phyloP scores from a whole-genome alignment of 805 yeast genomes.

The Myxozyma sirexii region DNA sequence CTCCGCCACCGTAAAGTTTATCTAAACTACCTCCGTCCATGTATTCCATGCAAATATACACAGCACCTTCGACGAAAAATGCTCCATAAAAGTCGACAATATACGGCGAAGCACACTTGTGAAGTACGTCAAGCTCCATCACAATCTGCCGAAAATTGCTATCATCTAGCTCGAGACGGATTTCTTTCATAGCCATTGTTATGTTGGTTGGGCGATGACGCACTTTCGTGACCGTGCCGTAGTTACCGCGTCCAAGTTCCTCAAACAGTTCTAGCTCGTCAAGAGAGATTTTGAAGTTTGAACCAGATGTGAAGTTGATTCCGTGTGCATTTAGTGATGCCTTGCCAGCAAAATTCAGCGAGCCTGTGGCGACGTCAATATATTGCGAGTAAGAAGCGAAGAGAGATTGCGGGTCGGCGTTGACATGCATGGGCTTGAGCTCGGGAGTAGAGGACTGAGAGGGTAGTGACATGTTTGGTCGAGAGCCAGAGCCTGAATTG shows the following conservation, averaged over 20 bases:
- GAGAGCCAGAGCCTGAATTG: conserved; percentile 14
- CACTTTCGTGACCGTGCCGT: conserved; percentile 93
- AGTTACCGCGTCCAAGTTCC: conserved; percentile 93
- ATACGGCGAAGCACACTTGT: conserved; percentile 84
- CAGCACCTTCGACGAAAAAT: conserved; percentile 95
- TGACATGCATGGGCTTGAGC: conserved; percentile 24
- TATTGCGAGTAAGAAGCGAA: conserved; percentile 86
- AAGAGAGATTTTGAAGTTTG: conserved; percentile 80
- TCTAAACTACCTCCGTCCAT: conserved; percentile 97
- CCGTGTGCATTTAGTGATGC: conserved; percentile 91
- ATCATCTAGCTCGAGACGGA: conserved; percentile 88
- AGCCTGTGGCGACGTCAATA: conserved; percentile 89
- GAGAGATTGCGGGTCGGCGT: conserved; percentile 38
- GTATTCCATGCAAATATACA: conserved; percentile 95
- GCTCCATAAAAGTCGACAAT: conserved; percentile 98
- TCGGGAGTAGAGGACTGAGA: conserved; percentile 21
- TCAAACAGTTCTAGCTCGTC: conserved; percentile 73
- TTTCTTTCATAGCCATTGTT: conserved; percentile 97
- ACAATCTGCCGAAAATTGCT: conserved; percentile 90
- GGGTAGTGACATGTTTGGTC: neutral
- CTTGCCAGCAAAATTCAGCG: conserved; percentile 89
- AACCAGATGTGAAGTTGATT: conserved; percentile 85
- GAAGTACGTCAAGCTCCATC: conserved; percentile 94
- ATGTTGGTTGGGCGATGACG: conserved; percentile 90
- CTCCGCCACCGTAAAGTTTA: conserved; percentile 67